These are phyloP conservation scores for Thermomucor indicae-seudaticae DNA, from an alignment of 371 early-diverging fungal species.

Conservation along the genomic window DNA sequence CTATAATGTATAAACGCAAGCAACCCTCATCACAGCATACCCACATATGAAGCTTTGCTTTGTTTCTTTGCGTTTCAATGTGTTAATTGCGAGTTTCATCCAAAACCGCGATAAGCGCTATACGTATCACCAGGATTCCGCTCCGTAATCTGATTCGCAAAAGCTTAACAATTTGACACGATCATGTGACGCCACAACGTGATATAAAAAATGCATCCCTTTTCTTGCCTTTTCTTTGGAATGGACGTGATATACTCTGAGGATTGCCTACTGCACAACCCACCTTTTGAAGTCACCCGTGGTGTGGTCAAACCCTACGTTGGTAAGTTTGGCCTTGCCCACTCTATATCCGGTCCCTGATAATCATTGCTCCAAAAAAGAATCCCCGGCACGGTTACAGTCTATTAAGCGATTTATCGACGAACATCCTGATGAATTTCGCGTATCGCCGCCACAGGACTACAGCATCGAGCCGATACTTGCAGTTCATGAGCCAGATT, in stretches of 20 bases:
- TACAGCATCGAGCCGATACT: slow-evolving; percentile 55
- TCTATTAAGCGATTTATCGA: slow-evolving; percentile 29
- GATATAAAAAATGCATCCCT: no score
- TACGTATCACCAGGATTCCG: no score
- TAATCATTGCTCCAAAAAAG: slow-evolving; percentile 9
- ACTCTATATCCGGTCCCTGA: not conserved
- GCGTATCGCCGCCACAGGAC: slow-evolving; percentile 36
- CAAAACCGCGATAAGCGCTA: no score
- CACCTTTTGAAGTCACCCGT: slow-evolving; percentile 32
- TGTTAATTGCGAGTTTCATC: no score
- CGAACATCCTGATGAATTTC: slow-evolving; percentile 18
- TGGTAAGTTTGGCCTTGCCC: slow-evolving; percentile 17
- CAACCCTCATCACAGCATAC: no score
- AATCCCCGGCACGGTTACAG: slow-evolving; percentile 36
- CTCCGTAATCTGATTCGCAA: no score
- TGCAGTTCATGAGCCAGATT: slow-evolving; percentile 55
- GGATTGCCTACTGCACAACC: slow-evolving; percentile 39
- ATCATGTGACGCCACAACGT: no score
- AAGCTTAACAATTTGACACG: no score
- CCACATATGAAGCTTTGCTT: no score
- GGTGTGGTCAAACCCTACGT: slow-evolving; percentile 27
- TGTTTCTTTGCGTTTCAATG: no score
- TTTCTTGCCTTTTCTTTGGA: no score
- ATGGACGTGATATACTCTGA: slow-evolving; percentile 45
- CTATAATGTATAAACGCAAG: no score